Conservation (phyloP, 2,329 filamentous ascomycete genomes). For the Rachicladosporium sp. region DNA sequence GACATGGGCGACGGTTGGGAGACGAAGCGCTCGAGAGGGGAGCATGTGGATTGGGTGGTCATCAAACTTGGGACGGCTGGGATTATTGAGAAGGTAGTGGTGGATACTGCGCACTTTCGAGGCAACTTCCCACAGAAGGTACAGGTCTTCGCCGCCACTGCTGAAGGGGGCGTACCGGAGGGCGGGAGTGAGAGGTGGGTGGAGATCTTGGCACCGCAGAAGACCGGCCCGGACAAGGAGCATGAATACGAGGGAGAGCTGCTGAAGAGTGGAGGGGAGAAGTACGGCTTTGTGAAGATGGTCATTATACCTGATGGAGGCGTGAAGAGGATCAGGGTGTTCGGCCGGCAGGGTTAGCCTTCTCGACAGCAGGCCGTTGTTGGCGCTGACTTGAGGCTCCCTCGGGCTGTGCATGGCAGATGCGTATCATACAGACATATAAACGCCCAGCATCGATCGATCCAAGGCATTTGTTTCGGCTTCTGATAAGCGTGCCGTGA, state of each 20-base stretch:
- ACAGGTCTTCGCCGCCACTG: conserved; percentile 48
- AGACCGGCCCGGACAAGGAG: conserved; percentile 60
- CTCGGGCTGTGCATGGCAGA: too few relatives aligned
- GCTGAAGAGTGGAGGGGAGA: conserved; percentile 38
- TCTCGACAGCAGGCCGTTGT: too few relatives aligned
- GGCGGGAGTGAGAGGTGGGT: conserved; percentile 51
- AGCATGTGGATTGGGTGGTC: conserved; percentile 72
- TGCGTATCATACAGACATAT: too few relatives aligned
- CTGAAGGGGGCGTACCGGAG: conserved; percentile 41
- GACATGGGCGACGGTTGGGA: conserved; percentile 90
- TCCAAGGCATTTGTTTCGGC: too few relatives aligned
- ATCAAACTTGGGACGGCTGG: conserved; percentile 58
- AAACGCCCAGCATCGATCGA: too few relatives aligned
- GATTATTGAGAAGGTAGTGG: conserved; percentile 52
- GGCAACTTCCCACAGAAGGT: conserved; percentile 75
- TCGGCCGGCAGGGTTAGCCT: conserved; percentile 43
- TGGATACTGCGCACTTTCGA: conserved; percentile 73
- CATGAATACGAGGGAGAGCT: conserved; percentile 45
- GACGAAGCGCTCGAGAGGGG: conserved; percentile 60
- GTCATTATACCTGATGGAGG: conserved; percentile 90
- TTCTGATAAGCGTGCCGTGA: too few relatives aligned
- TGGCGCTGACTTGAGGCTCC: too few relatives aligned
- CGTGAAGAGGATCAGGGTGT: conserved; percentile 73
- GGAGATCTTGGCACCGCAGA: conserved; percentile 53
- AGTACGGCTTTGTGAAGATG: conserved; percentile 75